phyloP scores from a whole-genome alignment of 805 yeast genomes.

The Kodamaea jinghongensis region DNA sequence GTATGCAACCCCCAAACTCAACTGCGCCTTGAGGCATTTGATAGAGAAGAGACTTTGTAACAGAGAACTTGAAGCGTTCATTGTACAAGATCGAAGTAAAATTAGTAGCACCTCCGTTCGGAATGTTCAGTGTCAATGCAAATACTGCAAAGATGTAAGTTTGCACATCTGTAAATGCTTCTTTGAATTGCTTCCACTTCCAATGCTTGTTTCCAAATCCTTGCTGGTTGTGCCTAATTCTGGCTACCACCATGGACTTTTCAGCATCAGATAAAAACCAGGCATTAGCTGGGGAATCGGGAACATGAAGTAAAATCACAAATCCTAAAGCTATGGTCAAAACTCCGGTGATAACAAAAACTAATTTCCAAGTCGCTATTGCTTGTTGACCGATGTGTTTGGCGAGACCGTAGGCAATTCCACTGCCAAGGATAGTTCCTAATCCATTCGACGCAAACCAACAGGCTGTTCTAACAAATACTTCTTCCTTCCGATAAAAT shows the following conservation, averaged over 20 bases:
- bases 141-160: constrained; percentile 34
- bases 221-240: constrained; percentile 46
- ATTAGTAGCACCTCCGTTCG: constrained; percentile 39
- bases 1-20: constrained; percentile 37
- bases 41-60: constrained; percentile 41
- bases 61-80: constrained; percentile 23
- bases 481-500: constrained; percentile 35
- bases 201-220: constrained; percentile 42
- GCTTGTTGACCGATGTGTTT: constrained; percentile 25
- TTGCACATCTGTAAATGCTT: constrained; percentile 34
- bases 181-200: constrained; percentile 36
- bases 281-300: constrained; percentile 48
- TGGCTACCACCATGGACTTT: constrained; percentile 43
- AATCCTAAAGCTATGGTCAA: constrained; percentile 54
- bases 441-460: constrained; percentile 39
- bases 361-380: constrained; percentile 58
- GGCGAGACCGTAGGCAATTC: constrained; percentile 53
- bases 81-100: constrained; percentile 32
- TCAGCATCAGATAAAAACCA: constrained; percentile 25
- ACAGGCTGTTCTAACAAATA: constrained; percentile 32
- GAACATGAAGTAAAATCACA: constrained; percentile 47
- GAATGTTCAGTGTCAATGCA: constrained; percentile 27
- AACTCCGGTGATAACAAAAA: constrained; percentile 59
- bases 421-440: constrained; percentile 43
- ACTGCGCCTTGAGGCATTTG: constrained; percentile 49